These are phyloP conservation scores for Clarireedia paspali DNA, from an alignment of 2,329 filamentous ascomycete species.

Conservation along the genomic window DNA sequence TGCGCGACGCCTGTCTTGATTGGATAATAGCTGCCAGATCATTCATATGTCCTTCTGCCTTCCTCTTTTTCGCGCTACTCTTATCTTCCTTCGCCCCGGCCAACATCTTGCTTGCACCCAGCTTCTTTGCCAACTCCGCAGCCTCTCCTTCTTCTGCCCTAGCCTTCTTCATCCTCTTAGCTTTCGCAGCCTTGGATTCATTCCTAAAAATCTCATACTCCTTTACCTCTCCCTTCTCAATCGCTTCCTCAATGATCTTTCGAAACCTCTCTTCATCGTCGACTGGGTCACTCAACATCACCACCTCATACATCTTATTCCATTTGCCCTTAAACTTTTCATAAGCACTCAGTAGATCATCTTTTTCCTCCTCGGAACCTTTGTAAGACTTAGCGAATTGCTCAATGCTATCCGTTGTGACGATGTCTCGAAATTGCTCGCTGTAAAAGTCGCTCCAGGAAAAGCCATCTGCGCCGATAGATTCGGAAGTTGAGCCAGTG, in stretches of 20 bases:
- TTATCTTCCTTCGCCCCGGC: slow-evolving; percentile 34
- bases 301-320: slow-evolving; percentile 66
- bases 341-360: slow-evolving; percentile 72
- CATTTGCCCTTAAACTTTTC: slow-evolving; percentile 66
- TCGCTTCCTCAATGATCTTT: slow-evolving; percentile 71
- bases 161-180: slow-evolving; percentile 52
- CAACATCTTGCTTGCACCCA: slow-evolving; percentile 66
- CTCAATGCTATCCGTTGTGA: slow-evolving; percentile 67
- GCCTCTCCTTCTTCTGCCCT: slow-evolving; percentile 60
- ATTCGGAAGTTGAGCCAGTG: slow-evolving; percentile 83
- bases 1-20: slow-evolving; percentile 58
- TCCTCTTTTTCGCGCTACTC: slow-evolving; percentile 39
- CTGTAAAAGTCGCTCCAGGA: slow-evolving; percentile 88
- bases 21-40: slow-evolving; percentile 67
- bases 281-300: slow-evolving; percentile 80
- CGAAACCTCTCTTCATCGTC: slow-evolving; percentile 84
- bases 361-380: slow-evolving; percentile 74
- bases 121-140: slow-evolving; percentile 64
- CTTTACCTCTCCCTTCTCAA: slow-evolving; percentile 59
- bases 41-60: slow-evolving; percentile 36
- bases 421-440: slow-evolving; percentile 69
- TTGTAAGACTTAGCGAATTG: slow-evolving; percentile 75
- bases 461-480: slow-evolving; percentile 74
- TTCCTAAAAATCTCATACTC: slow-evolving; percentile 61
- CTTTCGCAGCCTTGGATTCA: slow-evolving; percentile 60